Percentiles rank a stretch among this genome's conserved stretches.
Conservation (phyloP, 2,329 filamentous ascomycete genomes). For the Aureobasidium sp. region DNA sequence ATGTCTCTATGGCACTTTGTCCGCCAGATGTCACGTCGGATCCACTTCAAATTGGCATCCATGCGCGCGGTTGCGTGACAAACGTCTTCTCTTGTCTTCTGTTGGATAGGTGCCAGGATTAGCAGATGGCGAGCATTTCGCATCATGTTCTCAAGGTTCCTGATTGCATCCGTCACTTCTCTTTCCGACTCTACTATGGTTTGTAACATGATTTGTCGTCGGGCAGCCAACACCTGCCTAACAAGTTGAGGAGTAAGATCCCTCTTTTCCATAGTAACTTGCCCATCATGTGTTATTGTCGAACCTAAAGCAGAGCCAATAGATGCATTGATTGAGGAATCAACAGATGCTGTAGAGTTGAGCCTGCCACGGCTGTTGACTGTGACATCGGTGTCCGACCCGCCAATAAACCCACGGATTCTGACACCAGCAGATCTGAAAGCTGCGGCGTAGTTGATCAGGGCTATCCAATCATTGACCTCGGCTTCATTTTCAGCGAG, state of each 20-base stretch:
- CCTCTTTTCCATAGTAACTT: conserved; percentile 63
- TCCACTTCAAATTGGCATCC: conserved; percentile 86
- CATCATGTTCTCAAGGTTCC: conserved; percentile 72
- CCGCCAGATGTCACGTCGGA: conserved; percentile 87
- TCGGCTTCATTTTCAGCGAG: conserved; percentile 84
- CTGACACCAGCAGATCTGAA: conserved; percentile 87
- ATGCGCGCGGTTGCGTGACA: conserved; percentile 77
- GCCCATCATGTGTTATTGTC: conserved; percentile 58
- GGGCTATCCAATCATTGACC: conserved; percentile 93
- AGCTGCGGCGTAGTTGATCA: conserved; percentile 91
- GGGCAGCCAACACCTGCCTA: conserved; percentile 74
- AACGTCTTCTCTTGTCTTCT: conserved; percentile 79
- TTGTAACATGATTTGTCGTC: conserved; percentile 71
- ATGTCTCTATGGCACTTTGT: conserved; percentile 88
- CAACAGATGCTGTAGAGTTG: conserved; percentile 41
- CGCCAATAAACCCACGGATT: conserved; percentile 79
- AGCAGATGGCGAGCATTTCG: conserved; percentile 86
- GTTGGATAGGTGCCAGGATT: conserved; percentile 80
- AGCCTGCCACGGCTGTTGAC: conserved; percentile 64
- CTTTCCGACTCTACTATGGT: conserved; percentile 79
- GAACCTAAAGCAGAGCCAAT: conserved; percentile 29
- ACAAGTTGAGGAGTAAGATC: conserved; percentile 57
- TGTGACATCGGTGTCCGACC: conserved; percentile 62
- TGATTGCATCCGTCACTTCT: conserved; percentile 63
- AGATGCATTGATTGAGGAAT: background rate